A percentile compares a stretch with the other conserved stretches of the same genome.
These are phyloP conservation scores for Collariella sp. DNA, from an alignment of 495 filamentous ascomycete genomes.

Conservation along the genomic window DNA sequence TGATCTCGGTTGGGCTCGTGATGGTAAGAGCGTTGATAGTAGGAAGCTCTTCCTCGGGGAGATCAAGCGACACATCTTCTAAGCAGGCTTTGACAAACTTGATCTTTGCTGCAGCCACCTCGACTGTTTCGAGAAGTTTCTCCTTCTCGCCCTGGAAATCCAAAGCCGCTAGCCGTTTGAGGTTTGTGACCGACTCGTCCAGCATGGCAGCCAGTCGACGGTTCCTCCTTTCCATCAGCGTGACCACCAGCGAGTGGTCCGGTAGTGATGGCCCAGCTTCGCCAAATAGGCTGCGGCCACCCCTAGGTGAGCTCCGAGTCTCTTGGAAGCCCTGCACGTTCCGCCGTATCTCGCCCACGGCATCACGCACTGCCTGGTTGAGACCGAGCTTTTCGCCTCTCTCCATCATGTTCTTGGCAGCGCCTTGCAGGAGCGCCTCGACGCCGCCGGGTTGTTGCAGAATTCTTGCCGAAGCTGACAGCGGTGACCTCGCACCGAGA, in stretches of 20 bases:
- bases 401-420: slow-evolving; percentile 73
- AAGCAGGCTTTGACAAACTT: slow-evolving; percentile 73
- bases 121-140: slow-evolving; percentile 41
- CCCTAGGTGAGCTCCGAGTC: slow-evolving; percentile 28
- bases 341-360: slow-evolving; percentile 65
- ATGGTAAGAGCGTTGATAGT: slow-evolving; percentile 19
- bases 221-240: slow-evolving; percentile 59
- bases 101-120: slow-evolving; percentile 60
- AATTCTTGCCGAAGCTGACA: slow-evolving; percentile 51
- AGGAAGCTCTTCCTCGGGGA: slow-evolving; percentile 41
- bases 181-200: slow-evolving; percentile 57
- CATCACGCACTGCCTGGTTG: slow-evolving; percentile 82
- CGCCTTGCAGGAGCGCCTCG: slow-evolving; percentile 74
- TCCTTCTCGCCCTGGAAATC: slow-evolving; percentile 30
- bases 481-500: slow-evolving; percentile 37
- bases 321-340: slow-evolving; percentile 41
- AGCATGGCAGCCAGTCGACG: slow-evolving; percentile 63
- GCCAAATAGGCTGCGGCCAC: slow-evolving; percentile 21
- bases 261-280: slow-evolving; percentile 17
- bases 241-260: slow-evolving; percentile 26
- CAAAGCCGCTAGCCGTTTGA: slow-evolving; percentile 45
- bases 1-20: slow-evolving; percentile 14
- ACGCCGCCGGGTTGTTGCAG: slow-evolving; percentile 55
- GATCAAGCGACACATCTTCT: slow-evolving; percentile 52
- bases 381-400: slow-evolving; percentile 81